Base-by-base conservation (phyloP, 2,329 filamentous ascomycete genomes). In the Curvularia verruculosa region DNA sequence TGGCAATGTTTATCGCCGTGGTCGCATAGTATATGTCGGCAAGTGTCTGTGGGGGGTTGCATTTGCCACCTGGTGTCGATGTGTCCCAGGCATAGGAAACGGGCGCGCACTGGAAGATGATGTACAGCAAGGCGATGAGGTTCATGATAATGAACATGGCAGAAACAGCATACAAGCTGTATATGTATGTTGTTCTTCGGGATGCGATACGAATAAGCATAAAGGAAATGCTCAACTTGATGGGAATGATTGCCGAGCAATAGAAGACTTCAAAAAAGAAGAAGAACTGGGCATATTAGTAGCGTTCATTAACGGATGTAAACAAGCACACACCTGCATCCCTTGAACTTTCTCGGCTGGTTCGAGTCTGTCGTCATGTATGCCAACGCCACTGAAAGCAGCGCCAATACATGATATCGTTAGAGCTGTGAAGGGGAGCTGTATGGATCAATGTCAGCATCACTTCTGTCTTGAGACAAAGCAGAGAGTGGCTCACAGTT, bases 201-300 rank as follows among this genome's bases (percentile, higher is more conserved):
- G 54, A 56, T 12, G 54, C 54, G 23, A 56, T 53, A 8, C 54
- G 54, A 13, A 56, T 56, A 36, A 53, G 54, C 54, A 56, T 56
- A 37, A 56, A 56, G 5, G 54, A 53, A 10, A 53, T 56, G n/a
- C 54, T 56, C n/a, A 56, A 45, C n/a, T 56, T 56, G 23, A 56
- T 53, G 6, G 54, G 54, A 15, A 56, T 56, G 26, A 56, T 56
- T 5, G 54, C 54, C 2, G 54, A 44, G 24, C 54, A 56, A 23
- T 56, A 56, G 19, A 53, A 56, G 8, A 53, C 49, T 26, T 56
- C 54, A 18, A 56, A 56, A 29, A 53, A 56, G 23, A 56, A 56
- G 15, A 56, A 56, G 24, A 48, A 56, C 49, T 56, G 28, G 13
- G 13, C 15, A n/a, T 12, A 18, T 56, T 29, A 56, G 37, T 21